Evolutionary conservation across 805 yeast genomes (phyloP).

Genomic region (Candida cerambycidarum): DNA sequence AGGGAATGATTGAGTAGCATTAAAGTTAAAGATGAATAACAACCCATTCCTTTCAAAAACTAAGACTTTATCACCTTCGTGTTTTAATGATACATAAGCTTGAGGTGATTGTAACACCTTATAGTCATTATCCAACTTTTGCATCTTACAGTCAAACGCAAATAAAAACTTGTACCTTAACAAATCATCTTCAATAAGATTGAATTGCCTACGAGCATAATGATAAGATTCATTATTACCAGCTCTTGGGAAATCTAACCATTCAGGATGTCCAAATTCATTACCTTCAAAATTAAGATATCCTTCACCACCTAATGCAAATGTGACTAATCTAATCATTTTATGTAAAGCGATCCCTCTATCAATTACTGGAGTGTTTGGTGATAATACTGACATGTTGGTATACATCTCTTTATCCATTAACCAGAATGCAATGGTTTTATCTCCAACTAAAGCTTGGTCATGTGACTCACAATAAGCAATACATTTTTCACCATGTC

Average conservation of each 20-base stretch:
- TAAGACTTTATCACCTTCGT: constrained; percentile 84
- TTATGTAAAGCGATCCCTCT: constrained; percentile 92
- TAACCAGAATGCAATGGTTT: constrained; percentile 94
- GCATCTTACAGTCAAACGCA: constrained; percentile 85
- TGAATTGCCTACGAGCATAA: constrained; percentile 94
- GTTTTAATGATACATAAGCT: constrained; percentile 84
- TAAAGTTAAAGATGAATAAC: constrained; percentile 85
- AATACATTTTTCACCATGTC: constrained; percentile 85
- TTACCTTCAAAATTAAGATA: constrained; percentile 96
- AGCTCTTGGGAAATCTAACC: constrained; percentile 94
- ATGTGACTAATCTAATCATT: constrained; percentile 83
- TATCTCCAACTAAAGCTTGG: constrained; percentile 97
- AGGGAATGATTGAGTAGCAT: constrained; percentile 76
- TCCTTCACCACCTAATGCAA: constrained; percentile 94
- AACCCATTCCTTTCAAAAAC: constrained; percentile 87
- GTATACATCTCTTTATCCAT: constrained; percentile 99
- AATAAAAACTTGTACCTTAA: constrained; percentile 77
- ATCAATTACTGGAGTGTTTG: constrained; percentile 74
- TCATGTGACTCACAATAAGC: constrained; percentile 95
- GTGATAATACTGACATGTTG: constrained; percentile 78
- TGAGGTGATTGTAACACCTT: constrained; percentile 68
- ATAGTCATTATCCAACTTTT: constrained; percentile 64
- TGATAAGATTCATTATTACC: constrained; percentile 88
- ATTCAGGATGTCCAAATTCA: constrained; percentile 98
- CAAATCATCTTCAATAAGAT: constrained; percentile 74